These are phyloP conservation scores for Kwoniella shandongensis DNA, from an alignment of 768 basidiomycete species.

Conservation along the genomic window DNA sequence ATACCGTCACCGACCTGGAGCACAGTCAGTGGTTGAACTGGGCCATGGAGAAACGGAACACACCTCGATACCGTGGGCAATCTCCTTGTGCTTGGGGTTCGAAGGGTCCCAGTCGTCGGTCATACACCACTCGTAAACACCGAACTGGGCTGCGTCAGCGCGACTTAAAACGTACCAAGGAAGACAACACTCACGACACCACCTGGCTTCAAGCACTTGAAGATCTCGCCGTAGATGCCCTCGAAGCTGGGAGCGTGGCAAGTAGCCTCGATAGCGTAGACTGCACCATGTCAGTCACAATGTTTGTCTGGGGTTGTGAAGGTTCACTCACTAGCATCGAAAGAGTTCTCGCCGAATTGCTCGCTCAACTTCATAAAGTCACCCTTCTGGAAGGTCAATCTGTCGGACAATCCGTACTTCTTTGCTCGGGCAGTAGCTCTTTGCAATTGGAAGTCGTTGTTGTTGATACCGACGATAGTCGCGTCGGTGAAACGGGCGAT, in stretches of 20 bases:
- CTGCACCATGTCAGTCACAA: slow-evolving; percentile 55
- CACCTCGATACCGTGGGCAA: slow-evolving; percentile 82
- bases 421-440: slow-evolving; percentile 82
- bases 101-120: slow-evolving; percentile 84
- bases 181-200: slow-evolving; percentile 75
- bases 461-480: slow-evolving; percentile 82
- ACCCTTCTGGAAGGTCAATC: slow-evolving; percentile 81
- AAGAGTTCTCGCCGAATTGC: slow-evolving; percentile 85
- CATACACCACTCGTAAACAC: slow-evolving; percentile 99
- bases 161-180: not conserved
- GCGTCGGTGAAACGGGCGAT: slow-evolving; percentile 89
- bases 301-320: not conserved
- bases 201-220: slow-evolving; percentile 91
- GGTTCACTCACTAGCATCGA: slow-evolving; percentile 77
- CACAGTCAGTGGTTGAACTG: not conserved
- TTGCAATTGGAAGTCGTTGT: slow-evolving; percentile 91
- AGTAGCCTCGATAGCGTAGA: slow-evolving; percentile 97
- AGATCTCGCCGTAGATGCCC: slow-evolving; percentile 90
- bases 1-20: slow-evolving; percentile 84
- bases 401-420: slow-evolving; percentile 69
- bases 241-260: slow-evolving; percentile 94
- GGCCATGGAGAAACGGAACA: slow-evolving; percentile 6
- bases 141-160: slow-evolving; percentile 64
- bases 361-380: slow-evolving; percentile 95
- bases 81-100: slow-evolving; percentile 78